These are phyloP conservation scores for Schizonepeta tenuifolia DNA, from an alignment of 257 asterid species.

Conservation along the genomic window DNA sequence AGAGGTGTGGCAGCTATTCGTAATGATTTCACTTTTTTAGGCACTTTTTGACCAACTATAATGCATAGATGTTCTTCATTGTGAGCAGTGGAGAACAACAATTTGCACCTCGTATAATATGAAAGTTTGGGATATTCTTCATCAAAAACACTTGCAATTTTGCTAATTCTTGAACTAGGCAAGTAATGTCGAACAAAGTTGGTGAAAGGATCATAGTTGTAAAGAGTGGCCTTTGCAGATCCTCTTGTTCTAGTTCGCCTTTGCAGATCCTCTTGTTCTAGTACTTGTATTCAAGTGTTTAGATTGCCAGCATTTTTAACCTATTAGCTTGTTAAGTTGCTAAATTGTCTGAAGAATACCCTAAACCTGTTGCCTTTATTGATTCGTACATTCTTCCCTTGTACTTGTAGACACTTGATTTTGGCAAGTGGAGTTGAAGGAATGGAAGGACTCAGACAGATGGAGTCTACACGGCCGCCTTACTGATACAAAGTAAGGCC, in stretches of 20 bases:
- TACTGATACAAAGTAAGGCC: slow-evolving; percentile 74
- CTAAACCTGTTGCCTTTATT: neutral
- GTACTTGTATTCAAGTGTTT: neutral
- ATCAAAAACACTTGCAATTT: neutral
- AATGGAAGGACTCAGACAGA: slow-evolving; percentile 82
- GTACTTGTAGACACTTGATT: slow-evolving; percentile 63
- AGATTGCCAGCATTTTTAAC: neutral
- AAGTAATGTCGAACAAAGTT: neutral
- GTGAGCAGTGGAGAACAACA: too few species aligned
- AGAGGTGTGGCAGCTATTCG: slow-evolving; percentile 56
- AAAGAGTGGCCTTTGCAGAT: neutral
- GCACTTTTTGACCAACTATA: neutral
- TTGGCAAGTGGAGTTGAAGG: slow-evolving; percentile 98
- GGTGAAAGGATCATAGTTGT: neutral
- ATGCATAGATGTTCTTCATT: slow-evolving; percentile 4
- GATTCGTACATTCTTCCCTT: slow-evolving; percentile 3
- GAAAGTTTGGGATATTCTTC: too few species aligned
- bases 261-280: neutral
- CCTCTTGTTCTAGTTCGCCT: neutral
- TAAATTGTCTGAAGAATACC: neutral
- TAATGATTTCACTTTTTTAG: neutral
- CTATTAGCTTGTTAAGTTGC: slow-evolving; percentile 7
- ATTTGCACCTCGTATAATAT: too few species aligned
- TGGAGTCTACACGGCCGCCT: slow-evolving; percentile 95
- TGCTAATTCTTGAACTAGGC: neutral